Conservation (phyloP, 2,329 filamentous ascomycete genomes). For the Colletotrichum brevisporum region DNA sequence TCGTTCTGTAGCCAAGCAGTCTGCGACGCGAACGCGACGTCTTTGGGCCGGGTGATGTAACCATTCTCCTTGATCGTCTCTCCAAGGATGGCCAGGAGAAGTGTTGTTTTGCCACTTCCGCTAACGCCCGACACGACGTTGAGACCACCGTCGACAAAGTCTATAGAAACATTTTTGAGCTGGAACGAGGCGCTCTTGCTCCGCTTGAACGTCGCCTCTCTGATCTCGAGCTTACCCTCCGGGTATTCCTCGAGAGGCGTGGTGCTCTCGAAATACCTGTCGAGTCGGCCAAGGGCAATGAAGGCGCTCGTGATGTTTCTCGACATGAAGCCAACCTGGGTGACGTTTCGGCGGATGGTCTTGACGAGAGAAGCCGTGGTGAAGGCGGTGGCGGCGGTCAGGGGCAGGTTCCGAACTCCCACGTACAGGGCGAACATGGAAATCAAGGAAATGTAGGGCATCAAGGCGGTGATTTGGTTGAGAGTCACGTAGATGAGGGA, state of each 20-base stretch:
- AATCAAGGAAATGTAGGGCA: conserved; percentile 66
- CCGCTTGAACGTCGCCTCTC: conserved; percentile 62
- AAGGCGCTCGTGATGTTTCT: conserved; percentile 57
- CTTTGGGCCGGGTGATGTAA: conserved; percentile 62
- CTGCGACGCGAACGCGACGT: conserved; percentile 71
- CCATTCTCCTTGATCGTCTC: conserved; percentile 67
- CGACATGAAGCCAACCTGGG: conserved; percentile 62
- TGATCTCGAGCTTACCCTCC: conserved; percentile 62
- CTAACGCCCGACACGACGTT: conserved; percentile 69
- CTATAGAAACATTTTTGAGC: conserved; percentile 62
- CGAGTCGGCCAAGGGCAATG: conserved; percentile 66
- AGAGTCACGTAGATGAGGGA: conserved; percentile 63
- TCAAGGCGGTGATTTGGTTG: conserved; percentile 64
- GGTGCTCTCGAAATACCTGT: conserved; percentile 67
- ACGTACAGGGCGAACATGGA: conserved; percentile 69
- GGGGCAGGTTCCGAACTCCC: conserved; percentile 59
- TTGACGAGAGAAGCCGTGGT: conserved; percentile 68
- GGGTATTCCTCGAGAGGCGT: conserved; percentile 64
- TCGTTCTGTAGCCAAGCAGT: conserved; percentile 71
- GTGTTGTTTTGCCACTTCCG: conserved; percentile 70
- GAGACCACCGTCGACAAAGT: conserved; percentile 67
- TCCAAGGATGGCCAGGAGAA: conserved; percentile 68
- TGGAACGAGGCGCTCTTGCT: conserved; percentile 65
- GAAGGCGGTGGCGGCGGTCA: conserved; percentile 71
- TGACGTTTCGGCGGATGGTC: conserved; percentile 66